Evolutionary conservation across 768 basidiomycete species (phyloP).

Genomic region (Phanerodontia chrysosporium): DNA sequence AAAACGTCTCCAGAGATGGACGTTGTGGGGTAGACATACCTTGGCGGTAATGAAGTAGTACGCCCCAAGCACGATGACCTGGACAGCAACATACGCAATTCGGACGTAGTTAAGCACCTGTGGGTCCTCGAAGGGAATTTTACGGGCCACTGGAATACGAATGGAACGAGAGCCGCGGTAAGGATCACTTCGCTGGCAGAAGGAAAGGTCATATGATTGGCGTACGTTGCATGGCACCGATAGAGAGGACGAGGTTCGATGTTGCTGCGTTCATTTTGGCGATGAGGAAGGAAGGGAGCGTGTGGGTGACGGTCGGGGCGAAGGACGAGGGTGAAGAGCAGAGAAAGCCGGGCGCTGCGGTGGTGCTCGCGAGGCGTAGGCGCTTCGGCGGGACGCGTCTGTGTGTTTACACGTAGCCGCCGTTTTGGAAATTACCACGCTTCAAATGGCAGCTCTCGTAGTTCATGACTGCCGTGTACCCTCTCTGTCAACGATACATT

Average conservation of each 20-base stretch:
- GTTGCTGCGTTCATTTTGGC: slow-evolving; percentile 67
- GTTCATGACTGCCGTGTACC: no score
- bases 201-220: not conserved
- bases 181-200: slow-evolving; percentile 1
- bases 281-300: not conserved
- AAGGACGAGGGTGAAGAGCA: not conserved
- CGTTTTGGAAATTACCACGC: not conserved
- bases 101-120: slow-evolving; percentile 78
- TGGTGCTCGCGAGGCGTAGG: not conserved
- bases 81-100: slow-evolving; percentile 73
- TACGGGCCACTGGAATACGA: slow-evolving; percentile 69
- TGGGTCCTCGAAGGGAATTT: slow-evolving; percentile 88
- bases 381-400: not conserved
- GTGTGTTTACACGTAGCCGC: not conserved
- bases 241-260: slow-evolving; percentile 82
- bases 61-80: slow-evolving; percentile 61
- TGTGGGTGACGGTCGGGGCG: not conserved
- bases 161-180: not conserved
- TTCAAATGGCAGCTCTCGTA: no score
- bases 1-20: not conserved
- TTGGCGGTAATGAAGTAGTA: slow-evolving; percentile 80
- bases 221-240: slow-evolving; percentile 88
- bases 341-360: not conserved
- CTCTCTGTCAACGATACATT: no score
- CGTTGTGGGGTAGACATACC: slow-evolving; percentile 39